Base-by-base conservation (phyloP, 2,329 filamentous ascomycete genomes). In the Leptographium procerum region DNA sequence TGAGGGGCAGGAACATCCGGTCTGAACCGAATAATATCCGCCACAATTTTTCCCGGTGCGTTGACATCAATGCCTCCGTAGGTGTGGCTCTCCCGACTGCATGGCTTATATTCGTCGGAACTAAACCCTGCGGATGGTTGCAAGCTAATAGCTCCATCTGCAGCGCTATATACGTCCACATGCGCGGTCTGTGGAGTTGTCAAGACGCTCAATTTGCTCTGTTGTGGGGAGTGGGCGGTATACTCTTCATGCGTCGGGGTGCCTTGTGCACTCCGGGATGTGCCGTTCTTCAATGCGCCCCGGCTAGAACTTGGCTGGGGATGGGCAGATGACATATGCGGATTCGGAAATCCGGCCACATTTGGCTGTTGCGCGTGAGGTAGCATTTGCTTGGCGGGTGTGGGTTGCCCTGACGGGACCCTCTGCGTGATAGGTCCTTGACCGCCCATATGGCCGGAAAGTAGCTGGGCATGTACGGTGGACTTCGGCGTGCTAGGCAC, bases 1-100 rank as follows among this genome's bases (percentile, higher is more conserved):
- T 80, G 75, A 22, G 91, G 78, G 2, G 78, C 75, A 0, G 94
- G 92, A 43, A 91, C 78, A 59, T 88, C 86, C 0, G 91, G 90
- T 66, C 85, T 88, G 65, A 84, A 77, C 51, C 79, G 77, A 55
- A 84, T 75, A 43, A 96, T 77, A 52, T 89, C 83, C 36, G 80
- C 77, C 6, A 87, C 86, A 55, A 91, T 70, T 55, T 82, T 80
- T 57, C 77, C 77, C 26, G 89, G 75, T 6, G 85, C 81, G 43
- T 82, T 76, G 14, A 91, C 74, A 60, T 88, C 82, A 60, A 92
- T 79, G 1, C 90, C 89, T 10, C 91, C 91, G 70, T 85, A 85
- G 1, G 80, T 79, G 48, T 79, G 78, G 43, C 82, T 64, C 55
- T 79, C 73, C 10, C 82, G 75, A 11, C 76, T 76, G 64, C 77